These are phyloP conservation scores for Sequoia sempervirens DNA, from an alignment of 75 land plant species.

Conservation along the genomic window DNA sequence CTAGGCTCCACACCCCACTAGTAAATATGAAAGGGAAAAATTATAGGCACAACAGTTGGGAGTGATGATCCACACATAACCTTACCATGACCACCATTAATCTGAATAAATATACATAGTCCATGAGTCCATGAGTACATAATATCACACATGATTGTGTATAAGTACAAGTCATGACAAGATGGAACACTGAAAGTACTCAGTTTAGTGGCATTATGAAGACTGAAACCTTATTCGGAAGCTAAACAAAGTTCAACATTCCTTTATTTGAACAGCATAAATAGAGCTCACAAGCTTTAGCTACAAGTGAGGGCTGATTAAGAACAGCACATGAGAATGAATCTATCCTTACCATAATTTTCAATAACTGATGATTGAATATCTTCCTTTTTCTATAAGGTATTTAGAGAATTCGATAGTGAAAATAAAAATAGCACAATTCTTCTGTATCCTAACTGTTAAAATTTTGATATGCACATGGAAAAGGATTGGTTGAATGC, in stretches of 20 bases:
- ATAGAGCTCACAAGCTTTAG: background rate
- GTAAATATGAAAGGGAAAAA: too few species aligned
- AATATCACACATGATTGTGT: background rate
- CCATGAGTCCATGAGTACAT: background rate
- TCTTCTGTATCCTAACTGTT: background rate
- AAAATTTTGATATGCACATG: background rate
- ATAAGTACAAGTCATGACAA: background rate
- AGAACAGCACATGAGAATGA: background rate
- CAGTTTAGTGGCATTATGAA: background rate
- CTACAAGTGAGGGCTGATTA: background rate
- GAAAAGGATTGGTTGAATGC: background rate
- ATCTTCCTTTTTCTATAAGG: background rate
- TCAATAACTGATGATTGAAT: background rate
- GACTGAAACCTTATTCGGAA: background rate
- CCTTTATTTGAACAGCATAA: background rate
- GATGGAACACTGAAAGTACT: background rate
- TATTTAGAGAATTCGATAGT: background rate
- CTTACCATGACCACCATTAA: background rate
- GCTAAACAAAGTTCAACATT: background rate
- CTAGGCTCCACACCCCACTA: background rate
- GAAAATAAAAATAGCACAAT: background rate
- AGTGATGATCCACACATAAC: background rate
- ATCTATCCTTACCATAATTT: background rate
- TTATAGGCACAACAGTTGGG: background rate
- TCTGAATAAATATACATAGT: background rate